Evolutionary conservation across 805 yeast species (phyloP).

Genomic region (Metschnikowia henanensis): DNA sequence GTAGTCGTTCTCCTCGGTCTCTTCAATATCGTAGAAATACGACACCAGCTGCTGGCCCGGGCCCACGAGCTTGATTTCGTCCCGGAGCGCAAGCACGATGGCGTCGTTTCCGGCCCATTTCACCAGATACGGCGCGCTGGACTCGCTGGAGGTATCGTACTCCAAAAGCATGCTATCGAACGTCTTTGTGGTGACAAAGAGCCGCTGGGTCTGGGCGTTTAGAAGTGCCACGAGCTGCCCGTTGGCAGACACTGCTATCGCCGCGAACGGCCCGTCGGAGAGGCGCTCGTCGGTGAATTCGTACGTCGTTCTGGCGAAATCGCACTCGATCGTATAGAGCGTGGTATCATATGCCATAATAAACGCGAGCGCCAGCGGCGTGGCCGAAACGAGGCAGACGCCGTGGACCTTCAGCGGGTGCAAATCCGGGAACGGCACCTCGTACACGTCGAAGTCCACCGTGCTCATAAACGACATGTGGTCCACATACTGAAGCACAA

Average conservation of each 20-base stretch:
- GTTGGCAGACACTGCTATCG: constrained; percentile 51
- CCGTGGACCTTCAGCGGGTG: constrained; percentile 24
- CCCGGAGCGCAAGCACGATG: constrained; percentile 59
- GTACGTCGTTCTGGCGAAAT: constrained; percentile 21
- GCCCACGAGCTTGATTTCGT: constrained; percentile 68
- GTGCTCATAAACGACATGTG: constrained; percentile 39
- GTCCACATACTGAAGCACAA: constrained; percentile 43
- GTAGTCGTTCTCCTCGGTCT: constrained; percentile 29
- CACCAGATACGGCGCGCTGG: constrained; percentile 44
- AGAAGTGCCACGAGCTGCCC: constrained; percentile 53
- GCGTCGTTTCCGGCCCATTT: constrained; percentile 91
- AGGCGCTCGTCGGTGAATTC: constrained; percentile 38
- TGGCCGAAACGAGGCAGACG: constrained; percentile 16
- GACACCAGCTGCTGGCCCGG: constrained; percentile 61
- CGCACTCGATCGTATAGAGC: constrained; percentile 26
- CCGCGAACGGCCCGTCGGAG: constrained; percentile 50
- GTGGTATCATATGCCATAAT: constrained; percentile 30
- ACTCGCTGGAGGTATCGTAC: constrained; percentile 42
- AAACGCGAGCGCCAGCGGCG: constrained; percentile 19
- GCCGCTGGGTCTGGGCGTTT: constrained; percentile 34
- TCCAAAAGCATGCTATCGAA: constrained; percentile 46
- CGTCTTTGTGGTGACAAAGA: constrained; percentile 51
- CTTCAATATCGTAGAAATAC: constrained; percentile 46
- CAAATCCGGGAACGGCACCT: constrained; percentile 30
- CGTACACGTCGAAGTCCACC: constrained; percentile 37